Evolutionary conservation across 352 stramenopile species (phyloP), one percentile per base, ranked within the genome.

Genomic region (Phytopythium kandeliae): DNA sequence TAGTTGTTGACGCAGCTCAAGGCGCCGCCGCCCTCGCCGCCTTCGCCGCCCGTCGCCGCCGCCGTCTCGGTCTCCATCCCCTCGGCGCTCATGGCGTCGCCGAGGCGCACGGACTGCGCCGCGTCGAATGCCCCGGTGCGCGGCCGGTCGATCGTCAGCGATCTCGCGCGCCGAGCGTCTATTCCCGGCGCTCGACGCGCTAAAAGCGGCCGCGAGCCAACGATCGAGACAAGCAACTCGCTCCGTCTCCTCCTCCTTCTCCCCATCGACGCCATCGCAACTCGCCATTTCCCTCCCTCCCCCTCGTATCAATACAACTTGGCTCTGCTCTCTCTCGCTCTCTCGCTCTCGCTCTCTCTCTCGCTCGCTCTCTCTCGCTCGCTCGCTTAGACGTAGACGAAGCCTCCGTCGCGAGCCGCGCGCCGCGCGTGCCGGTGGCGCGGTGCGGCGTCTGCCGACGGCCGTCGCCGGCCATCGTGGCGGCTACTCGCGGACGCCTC

Each of bases 1-100:
- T 92, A 92, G 47, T 69, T 68, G 58, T 92, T 92, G 35, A 92
- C 78, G 51, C 82, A 72, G 37, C 73, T 86, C 16, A n/a, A n/a
- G n/a, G 77, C 69, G 12, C 57, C 58, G 6, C 81, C 81, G 25
- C 76, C 65, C 19, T 85, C 70, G 50, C 85, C 67, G 54, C 83
- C 62, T 44, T 88, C 62, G 10, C n/a, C n/a, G n/a, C n/a, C n/a
- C n/a, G n/a, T n/a, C n/a, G 89, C 78, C 11, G 80, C 67, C 2
- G 70, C 77, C 21, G 62, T 64, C 21, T 78, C 69, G 21, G 80
- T 89, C 65, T 88, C 77, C 25, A 86, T 89, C 65, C 87, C 77
- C 25, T 85, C 28, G 58, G 89, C 80, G 28, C 61, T 69, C 45
- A 70, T 70, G 17, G 22, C n/a, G n/a, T n/a, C n/a, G n/a, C n/a